Percentiles rank a stretch among this genome's conserved stretches.
phyloP scores from a whole-genome alignment of 2,329 filamentous ascomycete genomes.

The Ustulina deusta region DNA sequence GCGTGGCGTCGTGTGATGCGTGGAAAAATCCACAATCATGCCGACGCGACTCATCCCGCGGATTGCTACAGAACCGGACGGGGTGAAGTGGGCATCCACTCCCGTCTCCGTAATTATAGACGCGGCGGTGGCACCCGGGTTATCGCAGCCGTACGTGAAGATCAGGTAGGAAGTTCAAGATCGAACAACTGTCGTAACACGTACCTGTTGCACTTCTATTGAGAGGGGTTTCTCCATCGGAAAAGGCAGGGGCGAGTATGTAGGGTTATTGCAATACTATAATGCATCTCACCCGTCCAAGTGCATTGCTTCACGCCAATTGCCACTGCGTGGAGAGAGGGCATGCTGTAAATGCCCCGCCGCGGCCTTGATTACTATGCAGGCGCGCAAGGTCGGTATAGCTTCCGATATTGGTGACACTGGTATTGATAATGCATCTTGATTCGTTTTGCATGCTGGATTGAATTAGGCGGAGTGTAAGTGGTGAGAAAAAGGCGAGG shows the following conservation, averaged over 20 bases:
- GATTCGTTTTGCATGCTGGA: not conserved
- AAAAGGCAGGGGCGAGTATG: not conserved
- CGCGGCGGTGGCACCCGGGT: slow-evolving; percentile 63
- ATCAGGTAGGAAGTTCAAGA: slow-evolving; percentile 74
- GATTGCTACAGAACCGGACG: slow-evolving; percentile 66
- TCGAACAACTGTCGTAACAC: slow-evolving; percentile 69
- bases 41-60: slow-evolving; percentile 76
- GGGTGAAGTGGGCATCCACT: slow-evolving; percentile 62
- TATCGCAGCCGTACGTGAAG: slow-evolving; percentile 77
- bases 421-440: not conserved
- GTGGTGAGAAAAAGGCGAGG: no score
- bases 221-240: not conserved
- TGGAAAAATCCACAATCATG: slow-evolving; percentile 76
- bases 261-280: not conserved
- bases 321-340: not conserved
- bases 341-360: not conserved
- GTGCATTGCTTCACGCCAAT: not conserved
- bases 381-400: not conserved
- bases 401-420: not conserved
- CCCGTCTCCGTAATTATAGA: slow-evolving; percentile 39
- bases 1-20: slow-evolving; percentile 71
- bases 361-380: not conserved
- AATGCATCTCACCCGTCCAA: not conserved
- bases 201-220: not conserved
- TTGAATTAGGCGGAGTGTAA: no score